Base-by-base conservation (phyloP, 495 filamentous ascomycete genomes). In the Aspergillus saccharolyticus region DNA sequence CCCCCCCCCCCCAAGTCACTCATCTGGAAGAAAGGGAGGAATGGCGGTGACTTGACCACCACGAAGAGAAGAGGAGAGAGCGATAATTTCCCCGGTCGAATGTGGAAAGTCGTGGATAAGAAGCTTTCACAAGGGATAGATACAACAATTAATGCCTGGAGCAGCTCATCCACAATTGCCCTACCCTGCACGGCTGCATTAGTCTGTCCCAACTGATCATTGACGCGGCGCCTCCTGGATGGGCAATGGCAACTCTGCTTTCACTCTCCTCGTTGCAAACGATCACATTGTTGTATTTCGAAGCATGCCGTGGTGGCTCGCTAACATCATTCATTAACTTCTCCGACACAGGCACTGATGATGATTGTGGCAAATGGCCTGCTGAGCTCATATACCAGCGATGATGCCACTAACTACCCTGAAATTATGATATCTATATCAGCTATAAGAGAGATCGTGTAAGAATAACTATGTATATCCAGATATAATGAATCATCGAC, bases 21-120 rank as follows among this genome's bases (percentile, higher is more conserved):
- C 33, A 39, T 12, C 33, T 12, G 20, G 20, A 47, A 47, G 19
- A n/a, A 47, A 44, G 45, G 44, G 25, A 24, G 42, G 58, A 62
- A 44, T 57, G 59, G 54, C 54, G 63, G 58, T 64, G 58, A 61
- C 58, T 59, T 49, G 49, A 43, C 42, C 22, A 47, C 18, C 15
- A 49, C 18, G 28, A 19, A 4, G 18, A 57, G 44, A 22, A 25
- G 28, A n/a, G 48, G 24, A n/a, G 48, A 49, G 6, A 48, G 15
- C 20, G 39, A 48, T 48, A 44, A 18, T 50, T 24, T 16, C 25
- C 3, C 30, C 20, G 47, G 33, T 39, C 33, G 33, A 39, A 39
- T 9, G 10, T 39, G 33, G 33, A 39, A 39, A 39, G 33, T 39
- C 33, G 33, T 39, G 33, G 33, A 39, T 39, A 5, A 39, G 33